Conservation (phyloP, 495 filamentous ascomycete genomes). For the Neurospora discreta region DNA sequence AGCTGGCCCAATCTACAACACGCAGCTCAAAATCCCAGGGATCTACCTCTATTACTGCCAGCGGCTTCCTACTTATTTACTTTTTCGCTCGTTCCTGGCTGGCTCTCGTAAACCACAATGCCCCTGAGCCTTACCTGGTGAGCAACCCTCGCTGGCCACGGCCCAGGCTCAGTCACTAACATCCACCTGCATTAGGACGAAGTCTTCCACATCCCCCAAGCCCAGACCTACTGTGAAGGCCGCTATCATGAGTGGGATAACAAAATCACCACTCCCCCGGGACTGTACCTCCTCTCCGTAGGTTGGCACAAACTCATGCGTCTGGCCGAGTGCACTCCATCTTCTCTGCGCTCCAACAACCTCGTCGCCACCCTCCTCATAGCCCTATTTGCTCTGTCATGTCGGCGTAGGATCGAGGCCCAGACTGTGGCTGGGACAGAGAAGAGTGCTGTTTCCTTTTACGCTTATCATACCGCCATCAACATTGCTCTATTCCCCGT, state of each 20-base stretch:
- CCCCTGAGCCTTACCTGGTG: conserved; percentile 77
- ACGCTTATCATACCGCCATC: conserved; percentile 50
- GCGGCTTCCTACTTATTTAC: conserved; percentile 8
- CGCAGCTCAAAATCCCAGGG: background rate
- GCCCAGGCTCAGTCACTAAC: conserved; percentile 3
- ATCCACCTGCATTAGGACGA: conserved; percentile 53
- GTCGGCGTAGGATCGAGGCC: conserved; percentile 21
- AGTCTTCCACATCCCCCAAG: conserved; percentile 89
- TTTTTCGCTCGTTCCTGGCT: conserved; percentile 20
- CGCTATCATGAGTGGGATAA: conserved; percentile 77
- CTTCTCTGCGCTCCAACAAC: conserved; percentile 42
- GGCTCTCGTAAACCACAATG: conserved; percentile 31
- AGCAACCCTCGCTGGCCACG: conserved; percentile 7
- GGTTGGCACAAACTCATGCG: conserved; percentile 21
- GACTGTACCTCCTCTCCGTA: conserved; percentile 57
- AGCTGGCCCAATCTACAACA: background rate
- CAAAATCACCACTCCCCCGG: conserved; percentile 93
- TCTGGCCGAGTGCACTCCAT: conserved; percentile 30
- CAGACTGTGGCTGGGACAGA: conserved; percentile 1
- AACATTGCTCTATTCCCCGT: conserved; percentile 84
- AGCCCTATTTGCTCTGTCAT: conserved; percentile 22
- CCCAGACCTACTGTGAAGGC: conserved; percentile 71
- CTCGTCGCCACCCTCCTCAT: conserved; percentile 31
- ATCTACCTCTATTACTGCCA: background rate
- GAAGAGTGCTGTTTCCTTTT: conserved; percentile 8